Evolutionary conservation across 257 asterid species (phyloP), one percentile per base, ranked within the genome.

Genomic region (Solanum acaule): DNA sequence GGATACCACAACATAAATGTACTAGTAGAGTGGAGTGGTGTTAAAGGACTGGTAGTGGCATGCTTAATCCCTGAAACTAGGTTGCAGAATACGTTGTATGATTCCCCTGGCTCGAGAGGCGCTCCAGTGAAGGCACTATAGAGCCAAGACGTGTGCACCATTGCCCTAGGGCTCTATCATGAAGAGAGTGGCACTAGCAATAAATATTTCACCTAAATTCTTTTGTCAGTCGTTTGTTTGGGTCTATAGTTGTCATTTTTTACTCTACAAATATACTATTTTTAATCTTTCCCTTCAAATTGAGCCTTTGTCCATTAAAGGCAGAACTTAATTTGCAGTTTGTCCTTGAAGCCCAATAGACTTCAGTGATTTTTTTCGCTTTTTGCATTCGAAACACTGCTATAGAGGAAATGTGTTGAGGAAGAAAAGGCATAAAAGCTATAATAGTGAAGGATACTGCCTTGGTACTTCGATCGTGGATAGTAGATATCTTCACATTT

Each of bases 401-500:
- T 44, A 42, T 25, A 27, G 79, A 89, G 49, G 22, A 91, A 89
- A 88, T 85, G 10, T 46, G 33, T 16, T 1, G 38, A 31, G 70
- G 38, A 9, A 22, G 56, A 77, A 49, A 65, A 61, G 44, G 3
- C 6, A 46, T 67, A 83, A 86, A 87, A 46, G 61, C 61, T 46
- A 38, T 67, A 15, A 61, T 20, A 89, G 37, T 34, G 71, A 93
- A 95, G 99, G 99, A 96, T 96, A 95, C 99, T 95, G 97, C 99
- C 98, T 93, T 96, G 99, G 93, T 96, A 95, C 88, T 96, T 96
- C 87, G 99, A 96, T 79, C 98, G 95, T 33, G 99, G 99, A 86
- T 96, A 95, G 94, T 96, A 96, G 67, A 96, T 93, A 88, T 96
- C 98, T 87, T 96, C 99, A 44, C 99, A 96, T 90, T 94, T 96